These are phyloP conservation scores for Cyclanthera cordifolia DNA, from an alignment of 306 rosid genomes.

Conservation along the genomic window DNA sequence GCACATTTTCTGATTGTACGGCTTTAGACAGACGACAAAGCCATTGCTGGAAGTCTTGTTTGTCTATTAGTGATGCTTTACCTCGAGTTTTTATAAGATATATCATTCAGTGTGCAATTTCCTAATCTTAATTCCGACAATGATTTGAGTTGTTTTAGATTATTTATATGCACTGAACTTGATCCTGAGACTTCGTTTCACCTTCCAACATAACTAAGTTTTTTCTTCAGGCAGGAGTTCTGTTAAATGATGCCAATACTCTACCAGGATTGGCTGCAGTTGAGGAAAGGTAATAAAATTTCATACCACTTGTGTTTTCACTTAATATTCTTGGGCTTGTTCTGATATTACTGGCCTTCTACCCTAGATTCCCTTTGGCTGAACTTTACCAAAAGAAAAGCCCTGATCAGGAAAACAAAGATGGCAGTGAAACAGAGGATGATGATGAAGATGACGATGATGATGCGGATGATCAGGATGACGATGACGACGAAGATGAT, in stretches of 20 bases:
- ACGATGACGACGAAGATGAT: slow-evolving; percentile 44
- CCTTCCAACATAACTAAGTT: background rate
- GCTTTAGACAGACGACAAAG: background rate
- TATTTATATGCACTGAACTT: too few relatives aligned
- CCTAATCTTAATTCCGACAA: background rate
- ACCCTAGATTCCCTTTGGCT: slow-evolving; percentile 52
- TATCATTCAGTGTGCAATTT: background rate
- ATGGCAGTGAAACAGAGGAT: slow-evolving; percentile 75
- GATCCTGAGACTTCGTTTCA: background rate
- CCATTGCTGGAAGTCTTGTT: background rate
- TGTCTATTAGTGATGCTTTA: background rate
- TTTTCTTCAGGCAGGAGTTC: slow-evolving; percentile 27
- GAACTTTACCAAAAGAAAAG: slow-evolving; percentile 26
- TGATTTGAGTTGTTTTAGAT: background rate
- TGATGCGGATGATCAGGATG: slow-evolving; percentile 33
- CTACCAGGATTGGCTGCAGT: slow-evolving; percentile 26
- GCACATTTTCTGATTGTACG: background rate
- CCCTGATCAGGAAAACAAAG: slow-evolving; percentile 48
- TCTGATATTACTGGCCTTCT: slow-evolving; percentile 12
- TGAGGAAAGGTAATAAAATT: slow-evolving; percentile 34
- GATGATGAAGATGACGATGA: slow-evolving; percentile 28
- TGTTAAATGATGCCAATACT: slow-evolving; percentile 22
- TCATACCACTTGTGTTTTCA: background rate
- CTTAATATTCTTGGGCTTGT: slow-evolving; percentile 3
- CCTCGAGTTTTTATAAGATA: background rate